Evolutionary conservation across 441 rosid genomes (phyloP).

Genomic region (Pelargonium cotyledonis): DNA sequence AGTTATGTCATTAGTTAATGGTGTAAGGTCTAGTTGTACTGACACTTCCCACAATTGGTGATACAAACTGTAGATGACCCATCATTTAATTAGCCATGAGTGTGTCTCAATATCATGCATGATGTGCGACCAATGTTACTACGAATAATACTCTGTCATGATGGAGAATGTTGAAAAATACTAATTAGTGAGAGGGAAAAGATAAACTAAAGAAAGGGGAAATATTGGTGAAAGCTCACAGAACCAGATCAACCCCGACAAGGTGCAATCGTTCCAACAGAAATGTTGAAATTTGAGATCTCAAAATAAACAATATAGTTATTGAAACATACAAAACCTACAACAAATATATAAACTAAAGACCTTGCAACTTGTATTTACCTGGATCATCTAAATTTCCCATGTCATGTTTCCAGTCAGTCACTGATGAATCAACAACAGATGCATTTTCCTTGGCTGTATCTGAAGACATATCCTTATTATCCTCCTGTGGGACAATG

Average conservation of each 20-base stretch:
- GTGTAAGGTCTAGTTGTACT: not conserved
- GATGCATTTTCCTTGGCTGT: slow-evolving; percentile 76
- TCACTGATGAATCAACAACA: slow-evolving; percentile 77
- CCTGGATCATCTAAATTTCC: slow-evolving; percentile 70
- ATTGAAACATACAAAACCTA: not conserved
- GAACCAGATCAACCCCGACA: not conserved
- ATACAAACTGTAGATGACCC: not conserved
- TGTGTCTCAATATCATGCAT: not conserved
- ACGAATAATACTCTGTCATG: not conserved
- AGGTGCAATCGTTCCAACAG: not conserved
- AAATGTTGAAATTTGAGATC: not conserved
- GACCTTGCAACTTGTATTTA: slow-evolving; percentile 22
- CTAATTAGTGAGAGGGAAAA: not conserved
- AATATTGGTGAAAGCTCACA: not conserved
- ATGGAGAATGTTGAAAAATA: not conserved
- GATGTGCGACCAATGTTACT: not conserved
- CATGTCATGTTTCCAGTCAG: slow-evolving; percentile 71
- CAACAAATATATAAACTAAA: not conserved
- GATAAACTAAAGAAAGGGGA: not conserved
- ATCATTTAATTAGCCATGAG: not conserved
- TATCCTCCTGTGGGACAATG: slow-evolving; percentile 24
- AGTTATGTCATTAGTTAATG: not conserved
- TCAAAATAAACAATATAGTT: not conserved
- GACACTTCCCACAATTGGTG: not conserved
- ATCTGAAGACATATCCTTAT: slow-evolving; percentile 69